These are phyloP conservation scores for Peronospora belbahrii DNA, from an alignment of 352 stramenopile genomes.

Conservation along the genomic window DNA sequence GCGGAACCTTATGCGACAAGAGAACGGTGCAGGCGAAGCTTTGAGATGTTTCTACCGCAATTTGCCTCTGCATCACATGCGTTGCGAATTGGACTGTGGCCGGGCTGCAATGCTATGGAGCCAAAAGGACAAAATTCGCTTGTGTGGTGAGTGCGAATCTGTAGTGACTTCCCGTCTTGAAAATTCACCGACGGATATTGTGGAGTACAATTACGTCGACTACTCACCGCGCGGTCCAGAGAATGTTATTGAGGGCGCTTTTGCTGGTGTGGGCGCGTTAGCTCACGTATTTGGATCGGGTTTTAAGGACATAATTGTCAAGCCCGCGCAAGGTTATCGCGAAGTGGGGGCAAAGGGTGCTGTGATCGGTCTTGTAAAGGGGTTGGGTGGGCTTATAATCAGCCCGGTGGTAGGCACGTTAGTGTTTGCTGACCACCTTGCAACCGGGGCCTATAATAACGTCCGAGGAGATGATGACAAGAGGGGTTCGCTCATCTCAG, in stretches of 20 bases:
- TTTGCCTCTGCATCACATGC: constrained; percentile 83
- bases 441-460: constrained; percentile 56
- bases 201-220: constrained; percentile 57
- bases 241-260: constrained; percentile 41
- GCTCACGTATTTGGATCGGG: constrained; percentile 54
- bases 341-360: constrained; percentile 54
- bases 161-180: constrained; percentile 38
- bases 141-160: constrained; percentile 54
- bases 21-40: constrained; percentile 84
- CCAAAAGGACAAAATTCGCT: constrained; percentile 36
- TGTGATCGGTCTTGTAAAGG: constrained; percentile 51
- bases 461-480: constrained; percentile 31
- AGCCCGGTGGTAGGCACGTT: constrained; percentile 46
- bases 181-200: constrained; percentile 38
- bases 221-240: constrained; percentile 52
- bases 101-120: constrained; percentile 51
- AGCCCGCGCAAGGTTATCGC: constrained; percentile 47
- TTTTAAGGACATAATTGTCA: constrained; percentile 57
- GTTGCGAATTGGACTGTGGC: constrained; percentile 53
- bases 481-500: constrained; percentile 36
- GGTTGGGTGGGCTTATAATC: constrained; percentile 43
- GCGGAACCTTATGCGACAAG: constrained; percentile 51
- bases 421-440: constrained; percentile 59
- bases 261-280: constrained; percentile 47
- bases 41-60: constrained; percentile 81